Evolutionary conservation across 1,284 basidiomycete genomes (phyloP), one percentile per base, ranked within the genome.

Genomic region (Uromyces viciae-fabae): DNA sequence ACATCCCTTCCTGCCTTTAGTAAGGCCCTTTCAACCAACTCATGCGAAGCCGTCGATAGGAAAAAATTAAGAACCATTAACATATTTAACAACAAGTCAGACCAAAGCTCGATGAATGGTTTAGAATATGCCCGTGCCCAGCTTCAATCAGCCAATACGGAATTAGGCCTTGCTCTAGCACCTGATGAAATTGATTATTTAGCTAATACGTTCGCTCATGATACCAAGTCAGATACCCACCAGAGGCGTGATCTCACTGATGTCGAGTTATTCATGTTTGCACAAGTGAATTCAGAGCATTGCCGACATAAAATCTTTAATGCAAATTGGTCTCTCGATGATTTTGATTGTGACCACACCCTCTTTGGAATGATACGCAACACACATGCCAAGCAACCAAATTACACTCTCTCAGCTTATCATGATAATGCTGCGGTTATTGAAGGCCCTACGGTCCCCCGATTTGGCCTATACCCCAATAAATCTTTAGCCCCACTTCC

Each of bases 291-390:
- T 88, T 98, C 95, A 56, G 97, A 99, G 87, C 97, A 99, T 86
- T 99, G 97, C 87, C 90, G 97, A 66, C 97, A 99, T 89, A 99
- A 99, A 88, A 99, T 98, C 84, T 99, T 99, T 89, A 99, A 99
- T 86, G 95, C 97, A 0, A 90, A 92, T 56, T 99, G 97, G 97
- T 93, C 91, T 31, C 91, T 98, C 83, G 93, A 97, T 84, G 91
- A 89, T 5, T 84, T 88, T 52, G 84, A 88, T n/a, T 89, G 91
- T 85, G 90, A 92, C 82, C 88, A 89, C 82, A 94, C 94, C 8
- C 90, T 99, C 38, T 99, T 99, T 87, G 91, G 92, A 84, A 99
- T 99, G 96, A 98, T 99, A 84, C 90, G 94, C 81, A 97, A 98
- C 87, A 99, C 97, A 0, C 91, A 93, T 46, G 40, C 46, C 54